Evolutionary conservation across 177 flowering plant genomes (phyloP), one percentile per base, ranked within the genome.

Genomic region (Telopea speciosissima): DNA sequence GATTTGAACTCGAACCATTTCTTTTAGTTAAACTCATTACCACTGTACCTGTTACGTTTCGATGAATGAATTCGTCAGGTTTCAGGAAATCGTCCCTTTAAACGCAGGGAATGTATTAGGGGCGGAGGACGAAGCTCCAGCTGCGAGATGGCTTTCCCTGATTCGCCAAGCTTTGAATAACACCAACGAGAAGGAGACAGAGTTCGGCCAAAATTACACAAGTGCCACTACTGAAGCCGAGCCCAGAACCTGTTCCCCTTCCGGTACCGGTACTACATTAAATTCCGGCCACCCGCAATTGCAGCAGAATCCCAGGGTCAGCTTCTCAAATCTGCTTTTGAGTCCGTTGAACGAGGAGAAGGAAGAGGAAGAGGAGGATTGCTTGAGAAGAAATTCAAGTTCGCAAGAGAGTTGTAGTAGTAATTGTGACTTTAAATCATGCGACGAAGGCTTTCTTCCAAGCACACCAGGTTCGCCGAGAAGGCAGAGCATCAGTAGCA

Each of bases 51-150:
- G 31, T 28, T 28, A 28, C 31, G 31, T 28, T 28, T 28, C 31
- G 31, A 28, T 28, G 31, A 28, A 28, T 28, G 31, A 28, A 28
- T 28, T 71, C 62, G 73, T 45, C 85, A 90, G 97, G 83, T 91
- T 93, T 70, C 97, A 91, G 73, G 98, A 93, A 82, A 90, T 93
- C 61, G 98, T 93, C 28, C 98, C 98, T 24, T 76, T 93, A 16
- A 93, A 90, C 68, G 97, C 98, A 3, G 98, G 95, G 62, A 92
- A 92, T 70, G 93, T 92, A 24, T 75, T 91, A 0, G 98, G 98
- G 0, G 86, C 93, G 12, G 95, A 91, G 77, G 90, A 91, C 83
- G 76, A 66, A 6, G 85, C 83, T 3, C 92, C 97, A 1, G 90
- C 98, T 0, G 78, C 87, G 65, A 85, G 81, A 72, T 93, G 98